A percentile compares a stretch with the other conserved stretches of the same genome.
phyloP scores from a whole-genome alignment of 148 eudicot genomes.

The Diospyros lotus region DNA sequence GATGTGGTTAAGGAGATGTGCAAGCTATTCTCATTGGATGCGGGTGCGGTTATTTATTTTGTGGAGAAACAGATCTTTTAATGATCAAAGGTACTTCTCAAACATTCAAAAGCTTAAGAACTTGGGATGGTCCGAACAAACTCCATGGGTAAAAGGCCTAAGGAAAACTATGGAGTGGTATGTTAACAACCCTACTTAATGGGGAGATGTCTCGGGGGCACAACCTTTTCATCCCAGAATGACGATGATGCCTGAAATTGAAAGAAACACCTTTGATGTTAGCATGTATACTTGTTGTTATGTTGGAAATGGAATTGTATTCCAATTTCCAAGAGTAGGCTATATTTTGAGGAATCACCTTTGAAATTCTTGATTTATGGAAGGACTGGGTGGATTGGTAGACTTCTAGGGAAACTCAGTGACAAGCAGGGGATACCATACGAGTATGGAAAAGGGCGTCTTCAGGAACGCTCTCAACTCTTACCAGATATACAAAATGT shows the following conservation, averaged over 20 bases:
- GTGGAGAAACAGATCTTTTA: conserved; percentile 22
- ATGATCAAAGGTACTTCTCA: conserved; percentile 23
- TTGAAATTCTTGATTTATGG: conserved; percentile 30
- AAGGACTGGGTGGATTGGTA: conserved; percentile 27
- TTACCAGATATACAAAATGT: conserved; percentile 16
- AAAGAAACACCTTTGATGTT: conserved; percentile 8
- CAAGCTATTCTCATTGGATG: conserved; percentile 1
- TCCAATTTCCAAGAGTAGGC: conserved; percentile 10
- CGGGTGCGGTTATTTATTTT: conserved; percentile 12
- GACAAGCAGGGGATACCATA: conserved; percentile 26
- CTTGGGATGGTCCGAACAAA: conserved; percentile 20
- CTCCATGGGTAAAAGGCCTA: conserved; percentile 19
- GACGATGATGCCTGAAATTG: conserved; percentile 15
- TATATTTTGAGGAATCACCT: neutral
- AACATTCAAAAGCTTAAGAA: conserved; percentile 21
- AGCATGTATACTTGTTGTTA: neutral
- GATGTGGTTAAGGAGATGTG: conserved; percentile 20
- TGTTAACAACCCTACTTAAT: conserved; percentile 14
- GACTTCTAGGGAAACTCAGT: conserved; percentile 23
- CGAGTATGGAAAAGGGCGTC: conserved; percentile 25
- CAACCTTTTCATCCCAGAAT: conserved; percentile 20
- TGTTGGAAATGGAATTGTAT: conserved; percentile 7
- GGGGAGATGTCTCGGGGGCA: conserved; percentile 24
- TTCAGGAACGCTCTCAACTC: conserved; percentile 21
- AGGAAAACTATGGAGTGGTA: conserved; percentile 22